Evolutionary conservation across 352 stramenopile genomes (phyloP).

Genomic region (Thraustotheca clavata): DNA sequence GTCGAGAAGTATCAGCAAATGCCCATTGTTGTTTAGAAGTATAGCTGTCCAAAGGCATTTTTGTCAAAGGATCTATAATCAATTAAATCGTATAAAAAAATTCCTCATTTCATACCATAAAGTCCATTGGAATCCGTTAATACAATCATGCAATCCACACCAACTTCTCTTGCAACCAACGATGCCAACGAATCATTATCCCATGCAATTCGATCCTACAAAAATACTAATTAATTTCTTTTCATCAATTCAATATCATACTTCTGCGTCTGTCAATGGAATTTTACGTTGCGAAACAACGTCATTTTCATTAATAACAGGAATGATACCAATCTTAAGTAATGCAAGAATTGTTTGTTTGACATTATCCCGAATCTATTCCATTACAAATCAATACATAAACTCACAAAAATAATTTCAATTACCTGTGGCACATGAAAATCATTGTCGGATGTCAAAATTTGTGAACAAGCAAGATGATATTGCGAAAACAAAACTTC

Average conservation of each 20-base stretch:
- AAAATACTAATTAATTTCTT: background rate
- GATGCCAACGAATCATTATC: slow-evolving; percentile 80
- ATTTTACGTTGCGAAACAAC: slow-evolving; percentile 61
- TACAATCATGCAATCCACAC: slow-evolving; percentile 65
- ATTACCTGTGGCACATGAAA: slow-evolving; percentile 42
- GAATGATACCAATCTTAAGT: slow-evolving; percentile 76
- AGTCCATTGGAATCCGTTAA: slow-evolving; percentile 69
- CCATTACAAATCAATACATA: no score
- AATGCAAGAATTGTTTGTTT: slow-evolving; percentile 52
- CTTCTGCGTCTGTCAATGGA: slow-evolving; percentile 39
- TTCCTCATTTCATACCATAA: slow-evolving; percentile 25
- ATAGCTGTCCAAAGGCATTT: slow-evolving; percentile 44
- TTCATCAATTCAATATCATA: background rate
- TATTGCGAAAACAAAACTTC: slow-evolving; percentile 84
- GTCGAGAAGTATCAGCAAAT: slow-evolving; percentile 42
- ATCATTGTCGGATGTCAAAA: slow-evolving; percentile 69
- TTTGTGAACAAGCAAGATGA: slow-evolving; percentile 71
- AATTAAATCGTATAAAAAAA: background rate
- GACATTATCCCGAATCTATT: slow-evolving; percentile 42
- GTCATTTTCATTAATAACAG: slow-evolving; percentile 82
- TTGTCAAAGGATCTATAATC: slow-evolving; percentile 25
- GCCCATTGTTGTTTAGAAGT: slow-evolving; percentile 34
- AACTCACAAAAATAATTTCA: slow-evolving; percentile 23
- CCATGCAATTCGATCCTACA: slow-evolving; percentile 53
- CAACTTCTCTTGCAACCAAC: slow-evolving; percentile 63